Conservation (phyloP, 345 rosid genomes). For the Gossypium australe region DNA sequence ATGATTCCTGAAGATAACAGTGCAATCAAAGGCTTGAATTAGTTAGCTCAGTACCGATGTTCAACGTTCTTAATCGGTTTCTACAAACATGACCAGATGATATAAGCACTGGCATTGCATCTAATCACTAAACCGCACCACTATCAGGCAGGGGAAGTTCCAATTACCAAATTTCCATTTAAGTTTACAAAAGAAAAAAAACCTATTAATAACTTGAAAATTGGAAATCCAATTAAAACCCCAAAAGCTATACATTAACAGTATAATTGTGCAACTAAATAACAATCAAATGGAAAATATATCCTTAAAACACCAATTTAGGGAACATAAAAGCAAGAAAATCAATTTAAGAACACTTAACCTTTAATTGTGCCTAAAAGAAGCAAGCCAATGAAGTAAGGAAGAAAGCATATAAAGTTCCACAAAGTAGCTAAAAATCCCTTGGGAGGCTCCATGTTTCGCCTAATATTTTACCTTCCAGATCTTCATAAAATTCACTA, state of each 20-base stretch:
- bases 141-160: background rate
- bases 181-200: background rate
- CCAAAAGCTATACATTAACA: background rate
- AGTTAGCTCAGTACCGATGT: background rate
- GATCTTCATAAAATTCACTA: slow-evolving; percentile 28
- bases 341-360: slow-evolving; percentile 8
- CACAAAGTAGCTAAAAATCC: slow-evolving; percentile 64
- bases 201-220: background rate
- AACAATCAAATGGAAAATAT: background rate
- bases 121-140: background rate
- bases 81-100: background rate
- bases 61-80: background rate
- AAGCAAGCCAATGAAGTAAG: slow-evolving; percentile 76
- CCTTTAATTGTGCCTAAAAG: slow-evolving; percentile 80
- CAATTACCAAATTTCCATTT: background rate
- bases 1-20: slow-evolving; percentile 48
- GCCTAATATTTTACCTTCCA: slow-evolving; percentile 5
- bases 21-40: background rate
- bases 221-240: background rate
- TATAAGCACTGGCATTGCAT: background rate
- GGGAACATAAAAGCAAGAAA: background rate
- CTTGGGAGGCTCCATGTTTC: slow-evolving; percentile 72
- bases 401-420: slow-evolving; percentile 69
- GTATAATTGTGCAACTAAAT: background rate
- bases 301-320: background rate